Base-by-base conservation (phyloP, 2,329 filamentous ascomycete species). In the Hymenoscyphus scutula region DNA sequence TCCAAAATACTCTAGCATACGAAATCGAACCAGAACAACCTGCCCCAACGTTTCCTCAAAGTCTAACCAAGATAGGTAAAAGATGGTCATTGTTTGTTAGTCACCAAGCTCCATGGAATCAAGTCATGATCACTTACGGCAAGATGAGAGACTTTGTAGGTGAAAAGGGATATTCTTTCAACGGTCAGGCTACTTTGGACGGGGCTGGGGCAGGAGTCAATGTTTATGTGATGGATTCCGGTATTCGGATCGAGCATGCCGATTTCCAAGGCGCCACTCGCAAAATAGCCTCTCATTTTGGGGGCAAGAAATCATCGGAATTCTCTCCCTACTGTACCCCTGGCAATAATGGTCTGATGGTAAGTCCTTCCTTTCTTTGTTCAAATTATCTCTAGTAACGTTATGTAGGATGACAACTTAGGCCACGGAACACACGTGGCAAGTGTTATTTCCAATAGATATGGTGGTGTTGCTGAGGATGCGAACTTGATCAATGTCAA, bases 401-500 rank as follows among this genome's bases (percentile, higher is more conserved):
- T 29, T 27, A 19, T 57, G 32, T 25, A 58, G 56, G 56, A 58
- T 23, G 56, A 58, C 15, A 11, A 13, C 6, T 11, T 30, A 4
- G 38, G 56, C 0, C 56, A 58, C 15, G 56, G 56, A 13, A 58
- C 56, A 3, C 19, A 27, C 11, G 56, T 58, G 32, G 56, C 56
- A 3, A 38, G 37, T 48, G 51, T 58, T 11, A 58, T 58, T 34
- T 58, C 19, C n/a, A 58, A 51, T 11, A n/a, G 3, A 30, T 17
- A 30, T 29, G 56, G 56, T 11, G 56, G 56, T 17, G 37, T 25
- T 19, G 38, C 23, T 6, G 6, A 2, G 0, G 4, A 8, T n/a
- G 38, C 23, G 19, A 58, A 41, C 6, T 58, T 58, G 38, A 51
- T 58, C 37, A 58, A 58, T 32, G 56, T 58, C 56, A 58, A 58